These are phyloP conservation scores for Lonicera japonica DNA, from an alignment of 129 eudicot genomes.

Conservation along the genomic window DNA sequence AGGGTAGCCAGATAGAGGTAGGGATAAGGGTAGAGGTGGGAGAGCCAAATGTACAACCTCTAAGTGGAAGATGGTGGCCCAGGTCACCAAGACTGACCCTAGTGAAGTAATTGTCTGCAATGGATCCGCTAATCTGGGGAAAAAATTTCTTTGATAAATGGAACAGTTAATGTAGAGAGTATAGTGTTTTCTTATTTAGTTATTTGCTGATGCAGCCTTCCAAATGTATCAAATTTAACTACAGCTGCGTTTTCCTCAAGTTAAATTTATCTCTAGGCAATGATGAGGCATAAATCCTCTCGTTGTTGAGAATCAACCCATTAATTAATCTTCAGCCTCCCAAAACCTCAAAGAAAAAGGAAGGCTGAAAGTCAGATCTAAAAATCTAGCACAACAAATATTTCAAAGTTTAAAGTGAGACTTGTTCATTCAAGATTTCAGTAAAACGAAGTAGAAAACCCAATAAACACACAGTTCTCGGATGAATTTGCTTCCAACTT, in stretches of 20 bases:
- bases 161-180: too few relatives aligned
- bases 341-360: not conserved
- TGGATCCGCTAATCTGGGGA: not conserved
- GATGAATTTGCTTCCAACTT: too few relatives aligned
- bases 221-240: not conserved
- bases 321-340: not conserved
- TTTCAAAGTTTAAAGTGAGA: slow-evolving; percentile 1
- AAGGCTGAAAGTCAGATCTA: too few relatives aligned
- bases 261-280: not conserved
- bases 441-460: too few relatives aligned
- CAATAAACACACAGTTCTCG: too few relatives aligned
- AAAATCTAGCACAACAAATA: not conserved
- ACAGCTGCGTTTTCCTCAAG: not conserved
- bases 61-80: too few relatives aligned
- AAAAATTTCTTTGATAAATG: too few relatives aligned
- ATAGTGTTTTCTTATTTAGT: too few relatives aligned
- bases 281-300: not conserved
- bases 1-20: too few relatives aligned
- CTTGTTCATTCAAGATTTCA: not conserved
- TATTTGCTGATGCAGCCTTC: not conserved
- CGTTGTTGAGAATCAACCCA: not conserved
- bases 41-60: too few relatives aligned
- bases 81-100: too few relatives aligned
- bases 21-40: too few relatives aligned
- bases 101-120: not conserved